These are phyloP conservation scores for Thielaviopsis cerberus DNA, from an alignment of 2,329 filamentous ascomycete genomes.

Conservation along the genomic window DNA sequence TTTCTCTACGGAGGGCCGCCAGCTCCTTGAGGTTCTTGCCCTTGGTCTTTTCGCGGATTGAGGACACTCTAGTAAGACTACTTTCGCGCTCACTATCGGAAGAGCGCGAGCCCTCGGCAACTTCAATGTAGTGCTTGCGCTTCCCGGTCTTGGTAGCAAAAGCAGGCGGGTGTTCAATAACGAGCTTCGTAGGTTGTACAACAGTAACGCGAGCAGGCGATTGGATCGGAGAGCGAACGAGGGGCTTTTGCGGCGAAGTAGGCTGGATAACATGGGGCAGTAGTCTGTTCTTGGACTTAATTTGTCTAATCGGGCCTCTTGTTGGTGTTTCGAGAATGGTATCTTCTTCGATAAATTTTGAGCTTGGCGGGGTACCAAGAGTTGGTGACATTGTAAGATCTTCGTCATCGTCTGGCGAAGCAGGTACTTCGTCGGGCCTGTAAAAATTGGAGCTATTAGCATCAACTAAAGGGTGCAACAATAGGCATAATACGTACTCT, in stretches of 20 bases:
- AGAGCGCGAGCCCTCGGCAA: not conserved
- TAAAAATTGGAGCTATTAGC: not conserved
- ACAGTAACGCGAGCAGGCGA: not conserved
- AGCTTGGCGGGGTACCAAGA: constrained; percentile 44
- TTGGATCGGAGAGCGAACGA: not conserved
- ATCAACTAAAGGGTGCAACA: not conserved
- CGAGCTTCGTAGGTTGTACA: not conserved
- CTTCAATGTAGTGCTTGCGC: constrained; percentile 7
- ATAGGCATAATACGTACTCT: constrained; percentile 30
- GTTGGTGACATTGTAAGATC: constrained; percentile 45
- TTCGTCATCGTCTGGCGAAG: constrained; percentile 17
- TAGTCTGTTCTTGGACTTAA: constrained; percentile 5
- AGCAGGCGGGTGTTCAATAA: not conserved
- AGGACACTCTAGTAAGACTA: constrained; percentile 3
- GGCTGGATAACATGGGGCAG: not conserved
- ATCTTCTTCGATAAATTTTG: constrained; percentile 38
- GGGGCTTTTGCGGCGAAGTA: not conserved
- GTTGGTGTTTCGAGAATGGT: constrained; percentile 9
- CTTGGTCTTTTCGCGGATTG: constrained; percentile 17
- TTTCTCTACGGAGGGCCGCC: constrained; percentile 24
- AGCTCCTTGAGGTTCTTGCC: constrained; percentile 30
- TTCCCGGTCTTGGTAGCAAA: constrained; percentile 3
- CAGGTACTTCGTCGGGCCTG: constrained; percentile 4
- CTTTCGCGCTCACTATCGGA: constrained; percentile 5
- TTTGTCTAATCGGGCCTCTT: not conserved